Conservation (phyloP, 164 flowering plant species). For the Magnolia sinica region DNA sequence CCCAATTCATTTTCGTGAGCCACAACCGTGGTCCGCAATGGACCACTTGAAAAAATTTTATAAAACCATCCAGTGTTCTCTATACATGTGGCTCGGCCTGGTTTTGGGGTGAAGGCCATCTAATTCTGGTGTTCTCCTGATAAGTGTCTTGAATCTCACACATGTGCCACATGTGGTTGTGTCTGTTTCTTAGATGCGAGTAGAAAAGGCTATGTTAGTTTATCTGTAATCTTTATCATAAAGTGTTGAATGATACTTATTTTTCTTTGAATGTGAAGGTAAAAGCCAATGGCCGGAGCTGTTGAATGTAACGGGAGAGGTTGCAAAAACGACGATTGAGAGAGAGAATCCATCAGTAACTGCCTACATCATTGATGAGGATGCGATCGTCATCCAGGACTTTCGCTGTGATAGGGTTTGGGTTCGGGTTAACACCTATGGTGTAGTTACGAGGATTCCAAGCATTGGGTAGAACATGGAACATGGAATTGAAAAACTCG, state of each 20-base stretch:
- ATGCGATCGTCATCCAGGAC: conserved; percentile 12
- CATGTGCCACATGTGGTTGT: not conserved
- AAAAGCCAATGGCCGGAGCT: conserved; percentile 30
- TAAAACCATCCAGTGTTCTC: too few species aligned
- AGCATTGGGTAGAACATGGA: conserved; percentile 9
- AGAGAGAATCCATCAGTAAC: conserved; percentile 15
- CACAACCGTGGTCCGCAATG: not conserved
- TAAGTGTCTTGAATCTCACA: not conserved
- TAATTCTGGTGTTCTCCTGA: not conserved
- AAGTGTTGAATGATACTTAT: too few species aligned
- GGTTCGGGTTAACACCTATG: conserved; percentile 23
- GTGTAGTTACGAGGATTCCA: conserved; percentile 18
- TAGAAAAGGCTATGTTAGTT: not conserved
- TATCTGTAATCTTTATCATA: not conserved
- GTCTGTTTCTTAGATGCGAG: too few species aligned
- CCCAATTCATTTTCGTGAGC: too few species aligned
- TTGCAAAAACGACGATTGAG: conserved; percentile 14
- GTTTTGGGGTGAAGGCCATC: not conserved
- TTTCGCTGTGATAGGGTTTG: conserved; percentile 36
- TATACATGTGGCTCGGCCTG: too few species aligned
- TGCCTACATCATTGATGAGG: conserved; percentile 11
- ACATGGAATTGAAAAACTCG: too few species aligned
- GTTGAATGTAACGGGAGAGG: conserved; percentile 16
- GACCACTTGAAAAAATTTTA: too few species aligned
- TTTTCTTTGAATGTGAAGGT: conserved; percentile 3